Base-by-base conservation (phyloP, 129 eudicot species). In the Lonicera japonica region DNA sequence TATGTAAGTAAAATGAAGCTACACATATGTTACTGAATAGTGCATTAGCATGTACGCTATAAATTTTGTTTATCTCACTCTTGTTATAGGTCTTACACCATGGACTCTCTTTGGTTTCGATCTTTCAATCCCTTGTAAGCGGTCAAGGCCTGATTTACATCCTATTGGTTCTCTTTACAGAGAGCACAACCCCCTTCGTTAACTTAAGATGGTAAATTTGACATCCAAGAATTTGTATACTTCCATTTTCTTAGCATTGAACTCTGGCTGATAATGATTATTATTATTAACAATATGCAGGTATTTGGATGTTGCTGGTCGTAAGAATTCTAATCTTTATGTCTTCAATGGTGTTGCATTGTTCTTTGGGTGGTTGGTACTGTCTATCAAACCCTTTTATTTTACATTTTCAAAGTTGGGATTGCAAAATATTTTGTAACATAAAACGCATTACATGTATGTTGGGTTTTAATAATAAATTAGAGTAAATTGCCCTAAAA, bases 281-380 rank as follows among this genome's bases (percentile, higher is more conserved):
- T n/a, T n/a, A n/a, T 29, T 51, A 18, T 67, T 60, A 19, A 50
- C 64, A 60, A 18, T 50, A 38, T 75, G 69, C 81, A 88, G 96
- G 96, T 81, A 82, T 61, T 65, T 88, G 63, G 96, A 88, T 70
- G 77, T 75, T 54, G 83, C 89, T 38, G 86, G 89, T 59, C 65
- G 77, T 79, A 88, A 88, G 87, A 79, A 60, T 39, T 88, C 96
- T 15, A 75, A 71, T 8, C 67, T 85, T 29, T 88, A 88, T 72
- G 39, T 76, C 47, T 75, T 54, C 72, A 88, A 88, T 82, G 96
- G 96, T 48, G 59, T 88, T 66, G 90, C 81, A 52, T 72, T 88
- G 81, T 85, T 88, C 74, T 46, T 80, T 21, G 94, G 94, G 77
- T 88, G 96, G 96, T 67, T 88, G 96, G 96, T 88, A 88, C 59